Base-by-base conservation (phyloP, 768 basidiomycete species). In the Lactifluus piperatus region DNA sequence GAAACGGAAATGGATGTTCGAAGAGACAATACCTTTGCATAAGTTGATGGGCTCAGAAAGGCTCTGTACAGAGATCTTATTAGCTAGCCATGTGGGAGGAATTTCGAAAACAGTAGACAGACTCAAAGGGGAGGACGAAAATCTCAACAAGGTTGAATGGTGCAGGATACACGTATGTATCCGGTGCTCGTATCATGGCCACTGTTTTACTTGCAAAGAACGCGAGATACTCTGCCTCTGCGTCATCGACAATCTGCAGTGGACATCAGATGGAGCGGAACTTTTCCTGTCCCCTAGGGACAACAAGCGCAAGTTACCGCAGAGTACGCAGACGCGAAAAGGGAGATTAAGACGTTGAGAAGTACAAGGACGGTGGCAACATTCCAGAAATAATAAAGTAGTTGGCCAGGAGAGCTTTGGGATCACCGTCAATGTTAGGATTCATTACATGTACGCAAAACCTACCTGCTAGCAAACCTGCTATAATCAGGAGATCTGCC, bases 341-440 rank as follows among this genome's bases (percentile, higher is more conserved):
- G 74, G n/a, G 94, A 97, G 65, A 97, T 93, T 67, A 97, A 78
- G 68, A 97, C 84, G 69, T 97, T 97, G 69, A 97, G 81, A 51
- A 97, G 78, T 54, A 97, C 81, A 51, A 97, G 79, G 18, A 83
- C 87, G 2, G 90, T 86, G 22, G 84, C 79, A 54, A 91, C 80
- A 72, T 86, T 92, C 92, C 91, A 94, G 45, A 91, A 72, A 69
- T 97, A 95, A 70, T 82, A 95, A 32, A 97, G 73, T 8, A 78
- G 71, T 48, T 93, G 75, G 10, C 88, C 84, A 20, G 77, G 72
- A 14, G 80, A 72, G 60, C 81, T 85, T 56, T 24, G 29, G 16
- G 48, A 14, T 24, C 18, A 56, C 27, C 2, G 29, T 61, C 24
- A 26, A 43, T 24, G 14, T 37, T 18, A 5, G 24, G n/a, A 41